Evolutionary conservation across 176 grass and related monocot genomes (phyloP).

Genomic region (Luzula sylvatica): DNA sequence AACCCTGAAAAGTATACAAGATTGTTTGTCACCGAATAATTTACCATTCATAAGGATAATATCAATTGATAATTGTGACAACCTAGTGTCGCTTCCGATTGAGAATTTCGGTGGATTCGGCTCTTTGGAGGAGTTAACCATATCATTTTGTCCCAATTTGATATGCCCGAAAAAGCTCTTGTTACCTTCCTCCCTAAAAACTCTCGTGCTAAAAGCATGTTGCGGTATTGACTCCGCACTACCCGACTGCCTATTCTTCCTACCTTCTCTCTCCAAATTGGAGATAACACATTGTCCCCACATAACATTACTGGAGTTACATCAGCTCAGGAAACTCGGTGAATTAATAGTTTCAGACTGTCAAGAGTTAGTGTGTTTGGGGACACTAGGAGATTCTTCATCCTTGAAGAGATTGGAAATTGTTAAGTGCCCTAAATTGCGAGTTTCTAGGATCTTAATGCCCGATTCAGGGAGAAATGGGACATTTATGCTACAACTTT

Average conservation of each 20-base stretch:
- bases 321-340: no score
- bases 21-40: background rate
- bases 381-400: no score
- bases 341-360: no score
- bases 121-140: slow-evolving; percentile 11
- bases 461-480: no score
- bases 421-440: no score
- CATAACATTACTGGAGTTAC: background rate
- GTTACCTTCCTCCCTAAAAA: slow-evolving; percentile 3
- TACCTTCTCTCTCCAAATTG: slow-evolving; percentile 21
- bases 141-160: background rate
- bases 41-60: slow-evolving; percentile 17
- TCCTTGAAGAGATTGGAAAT: no score
- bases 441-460: no score
- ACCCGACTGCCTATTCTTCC: background rate
- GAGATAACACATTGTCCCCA: slow-evolving; percentile 1
- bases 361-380: no score
- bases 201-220: background rate
- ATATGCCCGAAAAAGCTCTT: slow-evolving; percentile 9
- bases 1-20: background rate
- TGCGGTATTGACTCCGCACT: background rate
- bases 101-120: slow-evolving; percentile 4
- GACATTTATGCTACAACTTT: no score
- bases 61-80: background rate
- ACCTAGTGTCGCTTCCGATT: slow-evolving; percentile 13